Evolutionary conservation across 1,139 yeast species (phyloP), one percentile per base, ranked within the genome.

Genomic region (Diutina scorzettiae): DNA sequence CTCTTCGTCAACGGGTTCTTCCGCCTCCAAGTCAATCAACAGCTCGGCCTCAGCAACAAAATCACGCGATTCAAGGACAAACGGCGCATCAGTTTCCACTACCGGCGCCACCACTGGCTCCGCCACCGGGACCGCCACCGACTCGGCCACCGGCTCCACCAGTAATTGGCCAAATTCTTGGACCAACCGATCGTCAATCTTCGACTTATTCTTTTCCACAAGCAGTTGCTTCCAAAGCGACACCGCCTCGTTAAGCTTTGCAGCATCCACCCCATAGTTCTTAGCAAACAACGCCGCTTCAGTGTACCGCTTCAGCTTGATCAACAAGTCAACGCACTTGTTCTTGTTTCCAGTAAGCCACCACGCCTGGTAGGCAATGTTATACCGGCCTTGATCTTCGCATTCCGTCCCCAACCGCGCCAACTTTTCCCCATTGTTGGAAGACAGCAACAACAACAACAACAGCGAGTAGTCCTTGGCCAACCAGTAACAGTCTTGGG

Each of bases 301-400:
- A 3, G 95, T 70, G 47, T 67, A 70, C 57, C 95, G 76, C 42
- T 76, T 85, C 46, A 87, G 75, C 56, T 74, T 71, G 44, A 73
- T 67, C 53, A 91, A 71, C 50, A 93, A 66, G 31, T 77, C 75
- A 45, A 81, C 69, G 52, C 93, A 82, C 41, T 71, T 69, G 20
- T 66, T 63, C 39, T 76, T 68, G 54, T 86, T 83, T 40, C 94
- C 93, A 39, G 81, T 73, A 44, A 78, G 69, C 97, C 97, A 91
- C 61, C 80, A 78, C 19, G 96, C 82, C 59, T 84, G 87, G 69
- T 89, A 91, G 34, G 98, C 96, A 48, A 91, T 70, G 58, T 91
- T 91, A 61, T 79, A 85, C 58, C 81, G 81, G 42, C 96, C 96
- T 40, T 67, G 70, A 18, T 62, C 63, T 52, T 73, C 78, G 43